These are phyloP conservation scores for Neofusicoccum sp. DNA, from an alignment of 2,329 filamentous ascomycete genomes.

Conservation along the genomic window DNA sequence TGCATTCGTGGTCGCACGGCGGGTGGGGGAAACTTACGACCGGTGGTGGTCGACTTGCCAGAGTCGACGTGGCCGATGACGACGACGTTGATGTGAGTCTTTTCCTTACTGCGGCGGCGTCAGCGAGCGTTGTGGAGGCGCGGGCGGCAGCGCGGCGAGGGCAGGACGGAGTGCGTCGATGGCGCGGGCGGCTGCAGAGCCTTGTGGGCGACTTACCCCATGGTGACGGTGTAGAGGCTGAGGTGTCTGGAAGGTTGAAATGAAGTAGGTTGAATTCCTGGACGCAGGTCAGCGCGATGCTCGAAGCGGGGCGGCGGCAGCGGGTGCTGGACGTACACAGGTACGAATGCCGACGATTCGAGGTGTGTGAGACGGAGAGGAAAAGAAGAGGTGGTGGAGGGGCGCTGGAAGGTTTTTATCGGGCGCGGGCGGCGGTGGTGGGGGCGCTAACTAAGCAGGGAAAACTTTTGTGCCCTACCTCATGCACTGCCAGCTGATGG, in stretches of 20 bases:
- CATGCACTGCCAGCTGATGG: constrained; percentile 12
- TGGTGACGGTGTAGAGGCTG: constrained; percentile 50
- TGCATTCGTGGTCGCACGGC: constrained; percentile 26
- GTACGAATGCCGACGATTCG: constrained; percentile 26
- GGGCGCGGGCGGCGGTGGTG: constrained; percentile 17
- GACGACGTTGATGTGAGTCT: constrained; percentile 92
- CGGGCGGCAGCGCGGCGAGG: constrained; percentile 3
- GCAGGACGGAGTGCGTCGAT: constrained; percentile 1
- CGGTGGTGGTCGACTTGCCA: constrained; percentile 95
- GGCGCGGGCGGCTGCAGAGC: constrained; percentile 12
- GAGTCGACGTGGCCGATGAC: constrained; percentile 99
- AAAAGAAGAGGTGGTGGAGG: constrained; percentile 19
- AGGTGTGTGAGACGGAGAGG: constrained; percentile 26
- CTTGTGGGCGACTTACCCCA: constrained; percentile 55
- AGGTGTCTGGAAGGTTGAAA: constrained; percentile 28
- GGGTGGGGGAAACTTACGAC: constrained; percentile 57
- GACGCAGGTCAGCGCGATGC: constrained; percentile 1
- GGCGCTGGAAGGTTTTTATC: constrained; percentile 19
- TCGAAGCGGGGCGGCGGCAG: not conserved
- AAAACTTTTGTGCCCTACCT: constrained; percentile 17
- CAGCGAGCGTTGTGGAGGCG: constrained; percentile 8
- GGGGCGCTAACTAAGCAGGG: constrained; percentile 20
- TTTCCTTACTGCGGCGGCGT: constrained; percentile 71
- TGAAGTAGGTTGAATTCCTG: constrained; percentile 32
- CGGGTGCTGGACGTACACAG: constrained; percentile 21